Base-by-base conservation (phyloP, 768 basidiomycete species). In the Boletus vermiculosoides region DNA sequence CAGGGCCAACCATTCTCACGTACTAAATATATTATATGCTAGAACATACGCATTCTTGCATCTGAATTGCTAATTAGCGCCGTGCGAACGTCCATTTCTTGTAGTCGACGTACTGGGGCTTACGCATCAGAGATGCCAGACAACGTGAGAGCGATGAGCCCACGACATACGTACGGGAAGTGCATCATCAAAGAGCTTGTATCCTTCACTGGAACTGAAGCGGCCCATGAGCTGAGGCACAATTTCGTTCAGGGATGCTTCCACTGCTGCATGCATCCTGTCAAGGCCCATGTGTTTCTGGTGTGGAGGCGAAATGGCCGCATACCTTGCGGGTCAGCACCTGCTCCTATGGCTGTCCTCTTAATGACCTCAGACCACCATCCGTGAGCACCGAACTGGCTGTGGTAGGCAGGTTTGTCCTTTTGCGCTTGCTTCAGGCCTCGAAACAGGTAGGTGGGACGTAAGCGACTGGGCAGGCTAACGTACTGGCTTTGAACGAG, bases 331-430 rank as follows among this genome's bases (percentile, higher is more conserved):
- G 79, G 67, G 70, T 87, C 76, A 4, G 85, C 90, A 1, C 88
- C 89, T 42, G 90, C 88, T 4, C 84, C 88, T 3, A 90, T 70
- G 18, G 90, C 90, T 37, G 91, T 92, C 55, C 81, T 74, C 55
- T 76, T 77, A 58, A 93, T 85, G 39, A 93, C 89, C 59, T 89
- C 85, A n/a, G 75, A 69, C 91, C 91, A 93, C 90, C 89, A 92
- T 3, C 65, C 70, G 33, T 78, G 68, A 46, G 79, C 77, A 47
- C 85, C 85, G 16, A 76, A 70, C 47, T 71, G 50, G 45, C 54
- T 61, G 25, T 60, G 66, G 66, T 90, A 91, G 0, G 74, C 80
- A 2, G 89, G 87, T 45, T 78, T 77, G 57, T 85, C 81, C 16
- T 60, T 73, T 66, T 90, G 86, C 20, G 86, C 63, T 58, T 80